Evolutionary conservation across 129 eudicot genomes (phyloP).

Genomic region (Solidago caesia): DNA sequence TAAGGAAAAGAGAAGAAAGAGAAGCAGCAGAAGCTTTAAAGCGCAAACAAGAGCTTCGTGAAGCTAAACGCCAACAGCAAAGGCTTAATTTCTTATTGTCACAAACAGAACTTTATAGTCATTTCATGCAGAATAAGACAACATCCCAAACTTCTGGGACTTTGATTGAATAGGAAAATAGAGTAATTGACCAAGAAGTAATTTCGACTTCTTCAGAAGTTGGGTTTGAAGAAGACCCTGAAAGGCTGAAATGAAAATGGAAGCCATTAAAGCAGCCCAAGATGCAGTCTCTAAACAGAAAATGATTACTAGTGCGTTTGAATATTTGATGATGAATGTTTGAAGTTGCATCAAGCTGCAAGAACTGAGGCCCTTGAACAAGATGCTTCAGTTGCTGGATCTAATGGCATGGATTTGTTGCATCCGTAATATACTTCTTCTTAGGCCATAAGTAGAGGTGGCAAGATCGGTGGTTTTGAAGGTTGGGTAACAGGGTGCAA

Average conservation of each 20-base stretch:
- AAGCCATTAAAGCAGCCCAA: conserved; percentile 83
- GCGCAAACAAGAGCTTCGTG: conserved; percentile 85
- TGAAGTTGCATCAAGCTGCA: conserved; percentile 54
- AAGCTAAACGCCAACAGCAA: conserved; percentile 79
- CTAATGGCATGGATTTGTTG: conserved; percentile 68
- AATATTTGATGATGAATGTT: conserved; percentile 75
- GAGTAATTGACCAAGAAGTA: conserved; percentile 34
- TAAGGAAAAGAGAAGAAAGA: conserved; percentile 77
- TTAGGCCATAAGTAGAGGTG: too few relatives aligned
- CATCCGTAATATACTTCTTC: conserved; percentile 52
- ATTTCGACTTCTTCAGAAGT: conserved; percentile 28
- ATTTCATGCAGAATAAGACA: conserved; percentile 81
- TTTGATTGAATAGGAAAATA: conserved; percentile 31
- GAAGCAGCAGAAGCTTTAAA: conserved; percentile 93
- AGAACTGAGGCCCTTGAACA: conserved; percentile 47
- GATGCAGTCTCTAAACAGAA: conserved; percentile 91
- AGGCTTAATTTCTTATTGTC: conserved; percentile 77
- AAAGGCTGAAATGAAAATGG: conserved; percentile 63
- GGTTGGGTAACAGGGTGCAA: too few relatives aligned
- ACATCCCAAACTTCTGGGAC: conserved; percentile 34
- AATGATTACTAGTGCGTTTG: conserved; percentile 62
- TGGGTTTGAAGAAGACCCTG: conserved; percentile 38
- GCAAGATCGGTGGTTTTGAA: too few relatives aligned
- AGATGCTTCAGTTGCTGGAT: conserved; percentile 57
- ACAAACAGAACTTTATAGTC: conserved; percentile 87